These are phyloP conservation scores for Oryza rufipogon DNA, from an alignment of 176 grass and related monocot genomes.

Conservation along the genomic window DNA sequence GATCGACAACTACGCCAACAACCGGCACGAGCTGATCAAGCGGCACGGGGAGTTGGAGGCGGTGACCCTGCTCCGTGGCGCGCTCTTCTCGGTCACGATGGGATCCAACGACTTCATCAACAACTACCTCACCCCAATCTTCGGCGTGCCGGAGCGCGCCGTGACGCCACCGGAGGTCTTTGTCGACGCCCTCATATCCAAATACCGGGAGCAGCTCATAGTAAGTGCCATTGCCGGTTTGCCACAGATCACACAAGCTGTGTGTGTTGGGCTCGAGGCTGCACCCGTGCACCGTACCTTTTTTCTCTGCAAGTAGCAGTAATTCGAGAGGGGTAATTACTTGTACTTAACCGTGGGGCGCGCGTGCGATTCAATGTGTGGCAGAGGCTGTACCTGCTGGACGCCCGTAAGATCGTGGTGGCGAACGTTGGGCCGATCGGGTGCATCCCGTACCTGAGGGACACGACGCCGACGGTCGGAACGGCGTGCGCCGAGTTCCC, in stretches of 20 bases:
- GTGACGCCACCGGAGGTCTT: conserved; percentile 53
- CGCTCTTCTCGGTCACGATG: conserved; percentile 73
- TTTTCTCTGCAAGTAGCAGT: background rate
- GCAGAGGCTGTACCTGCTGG: conserved; percentile 79
- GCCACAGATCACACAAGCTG: conserved; percentile 52
- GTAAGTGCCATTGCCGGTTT: conserved; percentile 23
- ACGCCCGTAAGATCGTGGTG: conserved; percentile 79
- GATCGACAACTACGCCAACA: conserved; percentile 78
- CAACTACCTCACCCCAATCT: conserved; percentile 75
- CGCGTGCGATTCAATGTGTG: background rate
- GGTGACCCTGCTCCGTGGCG: conserved; percentile 50
- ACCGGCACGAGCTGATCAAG: conserved; percentile 63
- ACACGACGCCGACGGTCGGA: conserved; percentile 51
- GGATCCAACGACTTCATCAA: conserved; percentile 95
- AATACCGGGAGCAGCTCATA: conserved; percentile 66
- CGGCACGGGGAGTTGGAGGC: conserved; percentile 46
- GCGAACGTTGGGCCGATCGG: conserved; percentile 81
- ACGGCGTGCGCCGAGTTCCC: conserved; percentile 54
- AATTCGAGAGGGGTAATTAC: background rate
- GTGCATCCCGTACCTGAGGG: conserved; percentile 82
- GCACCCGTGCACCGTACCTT: background rate
- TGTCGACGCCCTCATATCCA: conserved; percentile 55
- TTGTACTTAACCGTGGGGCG: background rate
- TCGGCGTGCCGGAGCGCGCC: conserved; percentile 57
- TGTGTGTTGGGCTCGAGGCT: background rate